A percentile compares a stretch with the other conserved stretches of the same genome.
phyloP scores from a whole-genome alignment of 768 basidiomycete species.

The Serendipita sp. region DNA sequence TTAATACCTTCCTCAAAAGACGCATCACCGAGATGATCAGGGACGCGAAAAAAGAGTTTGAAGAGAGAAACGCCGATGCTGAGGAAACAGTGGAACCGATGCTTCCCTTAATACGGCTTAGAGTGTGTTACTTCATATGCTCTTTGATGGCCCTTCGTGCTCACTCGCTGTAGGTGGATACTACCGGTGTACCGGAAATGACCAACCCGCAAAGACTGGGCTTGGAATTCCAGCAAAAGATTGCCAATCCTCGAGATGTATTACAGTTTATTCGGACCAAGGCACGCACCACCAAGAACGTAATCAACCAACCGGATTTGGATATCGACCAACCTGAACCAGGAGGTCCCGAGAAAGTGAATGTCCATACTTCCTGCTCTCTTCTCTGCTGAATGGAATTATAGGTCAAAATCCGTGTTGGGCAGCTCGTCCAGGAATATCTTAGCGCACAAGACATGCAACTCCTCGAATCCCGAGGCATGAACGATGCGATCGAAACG shows the following conservation, averaged over 20 bases:
- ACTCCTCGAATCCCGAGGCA: conserved; percentile 72
- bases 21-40: conserved; percentile 70
- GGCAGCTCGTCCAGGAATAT: conserved; percentile 83
- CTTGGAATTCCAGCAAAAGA: conserved; percentile 76
- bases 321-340: conserved; percentile 65
- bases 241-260: conserved; percentile 91
- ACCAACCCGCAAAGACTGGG: conserved; percentile 90
- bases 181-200: conserved; percentile 77
- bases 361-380: background rate
- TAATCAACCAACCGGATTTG: conserved; percentile 61
- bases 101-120: conserved; percentile 78
- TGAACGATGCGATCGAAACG: conserved; percentile 87
- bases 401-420: conserved; percentile 66
- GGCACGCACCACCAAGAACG: conserved; percentile 39
- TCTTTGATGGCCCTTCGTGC: background rate
- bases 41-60: conserved; percentile 62
- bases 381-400: conserved; percentile 18
- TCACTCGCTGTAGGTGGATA: conserved; percentile 49
- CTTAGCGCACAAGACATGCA: conserved; percentile 85
- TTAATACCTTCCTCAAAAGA: conserved; percentile 62
- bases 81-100: conserved; percentile 49
- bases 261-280: conserved; percentile 81
- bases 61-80: conserved; percentile 54
- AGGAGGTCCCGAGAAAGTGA: conserved; percentile 38
- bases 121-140: conserved; percentile 27